Percentiles rank a stretch among this genome's conserved stretches.
These are phyloP conservation scores for Lichtheimia hyalospora DNA, from an alignment of 371 early-diverging fungal species.

Conservation along the genomic window DNA sequence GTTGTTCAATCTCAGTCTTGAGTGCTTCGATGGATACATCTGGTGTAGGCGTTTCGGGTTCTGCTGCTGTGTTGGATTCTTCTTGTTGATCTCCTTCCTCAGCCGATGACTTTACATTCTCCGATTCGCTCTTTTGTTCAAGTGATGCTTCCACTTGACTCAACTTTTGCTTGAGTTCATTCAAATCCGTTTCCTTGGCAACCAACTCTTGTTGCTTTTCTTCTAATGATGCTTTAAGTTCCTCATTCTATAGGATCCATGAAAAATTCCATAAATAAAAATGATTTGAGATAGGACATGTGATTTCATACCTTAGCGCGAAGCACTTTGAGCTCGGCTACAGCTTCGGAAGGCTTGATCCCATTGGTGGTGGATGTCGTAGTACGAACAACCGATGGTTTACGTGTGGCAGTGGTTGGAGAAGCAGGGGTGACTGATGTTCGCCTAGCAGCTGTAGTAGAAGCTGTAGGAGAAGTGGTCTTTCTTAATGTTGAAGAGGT, in stretches of 20 bases:
- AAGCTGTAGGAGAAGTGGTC: slow-evolving; percentile 15
- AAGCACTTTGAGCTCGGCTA: slow-evolving; percentile 22
- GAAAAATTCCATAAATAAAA: too few relatives aligned
- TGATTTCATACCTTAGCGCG: slow-evolving; percentile 15
- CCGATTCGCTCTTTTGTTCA: slow-evolving; percentile 4
- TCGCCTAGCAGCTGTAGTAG: slow-evolving; percentile 1
- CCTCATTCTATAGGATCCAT: slow-evolving; percentile 22
- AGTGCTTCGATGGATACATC: background rate
- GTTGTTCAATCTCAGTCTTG: background rate
- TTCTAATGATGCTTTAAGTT: slow-evolving; percentile 11
- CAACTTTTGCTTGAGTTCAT: slow-evolving; percentile 10
- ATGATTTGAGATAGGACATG: too few relatives aligned
- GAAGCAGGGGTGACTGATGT: slow-evolving; percentile 4
- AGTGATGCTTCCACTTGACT: slow-evolving; percentile 10
- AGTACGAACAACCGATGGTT: slow-evolving; percentile 1
- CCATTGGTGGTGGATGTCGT: slow-evolving; percentile 16
- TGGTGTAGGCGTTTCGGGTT: background rate
- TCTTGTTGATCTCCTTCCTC: background rate
- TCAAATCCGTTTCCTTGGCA: slow-evolving; percentile 16
- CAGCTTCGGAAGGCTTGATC: slow-evolving; percentile 14
- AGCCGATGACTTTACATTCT: background rate
- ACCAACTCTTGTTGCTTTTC: slow-evolving; percentile 18
- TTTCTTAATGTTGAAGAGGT: background rate
- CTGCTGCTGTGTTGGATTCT: background rate
- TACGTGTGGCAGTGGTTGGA: slow-evolving; percentile 4